A percentile compares a stretch with the other conserved stretches of the same genome.
These are phyloP conservation scores for Pythium periplocum DNA, from an alignment of 352 stramenopile species.

Conservation along the genomic window DNA sequence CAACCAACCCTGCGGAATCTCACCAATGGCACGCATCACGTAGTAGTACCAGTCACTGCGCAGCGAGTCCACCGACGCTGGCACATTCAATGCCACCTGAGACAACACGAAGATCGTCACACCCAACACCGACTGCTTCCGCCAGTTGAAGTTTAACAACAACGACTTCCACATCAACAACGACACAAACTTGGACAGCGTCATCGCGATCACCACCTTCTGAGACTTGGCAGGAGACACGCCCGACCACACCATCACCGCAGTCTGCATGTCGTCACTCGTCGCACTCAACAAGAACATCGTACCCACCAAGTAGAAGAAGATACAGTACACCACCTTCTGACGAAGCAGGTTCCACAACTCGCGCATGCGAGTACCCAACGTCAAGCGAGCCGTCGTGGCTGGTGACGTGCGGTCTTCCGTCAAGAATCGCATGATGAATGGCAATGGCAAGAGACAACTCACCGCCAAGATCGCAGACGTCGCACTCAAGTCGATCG, in stretches of 20 bases:
- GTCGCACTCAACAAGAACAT: conserved; percentile 15
- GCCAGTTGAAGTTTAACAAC: conserved; percentile 12
- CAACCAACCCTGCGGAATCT: conserved; percentile 37
- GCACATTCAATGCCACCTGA: conserved; percentile 3
- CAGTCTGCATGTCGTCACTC: conserved; percentile 14
- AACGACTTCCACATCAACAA: conserved; percentile 12
- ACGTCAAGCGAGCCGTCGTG: no score
- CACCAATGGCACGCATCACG: conserved; percentile 22
- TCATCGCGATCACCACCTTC: conserved; percentile 2
- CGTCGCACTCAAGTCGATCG: conserved; percentile 17
- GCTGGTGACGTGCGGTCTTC: conserved; percentile 11
- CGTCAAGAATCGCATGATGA: conserved; percentile 27
- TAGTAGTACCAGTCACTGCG: conserved; percentile 43
- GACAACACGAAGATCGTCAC: conserved; percentile 7
- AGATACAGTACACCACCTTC: conserved; percentile 17
- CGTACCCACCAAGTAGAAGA: conserved; percentile 15
- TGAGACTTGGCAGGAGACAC: conserved; percentile 7
- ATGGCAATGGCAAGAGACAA: conserved; percentile 26
- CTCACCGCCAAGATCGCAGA: conserved; percentile 15
- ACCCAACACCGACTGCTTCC: conserved; percentile 4
- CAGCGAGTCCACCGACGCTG: conserved; percentile 26
- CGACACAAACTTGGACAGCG: background rate
- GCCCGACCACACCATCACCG: conserved; percentile 12
- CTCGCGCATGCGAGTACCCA: background rate
- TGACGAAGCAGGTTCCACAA: conserved; percentile 20